Conservation (phyloP, 2,329 filamentous ascomycete genomes). For the Rutstroemia sp. region DNA sequence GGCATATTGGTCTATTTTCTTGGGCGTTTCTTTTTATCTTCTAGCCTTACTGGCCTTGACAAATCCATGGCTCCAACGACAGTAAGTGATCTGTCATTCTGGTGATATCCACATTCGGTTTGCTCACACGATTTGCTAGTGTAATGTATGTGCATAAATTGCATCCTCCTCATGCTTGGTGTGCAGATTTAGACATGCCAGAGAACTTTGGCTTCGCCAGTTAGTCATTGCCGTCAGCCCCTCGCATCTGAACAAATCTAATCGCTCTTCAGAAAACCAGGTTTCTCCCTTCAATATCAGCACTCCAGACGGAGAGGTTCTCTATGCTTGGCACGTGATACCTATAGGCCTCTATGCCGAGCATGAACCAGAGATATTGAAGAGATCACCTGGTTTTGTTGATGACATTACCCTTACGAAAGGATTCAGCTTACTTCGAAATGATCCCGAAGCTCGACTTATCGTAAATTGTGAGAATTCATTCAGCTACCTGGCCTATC, state of each 20-base stretch:
- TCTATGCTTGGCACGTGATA: slow-evolving; percentile 89
- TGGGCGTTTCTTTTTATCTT: slow-evolving; percentile 57
- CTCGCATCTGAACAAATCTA: neutral
- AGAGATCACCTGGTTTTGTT: slow-evolving; percentile 35
- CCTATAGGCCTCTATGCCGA: slow-evolving; percentile 69
- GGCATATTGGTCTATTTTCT: slow-evolving; percentile 43
- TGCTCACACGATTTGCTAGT: slow-evolving; percentile 30
- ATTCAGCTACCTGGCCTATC: neutral
- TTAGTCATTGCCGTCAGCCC: slow-evolving; percentile 34
- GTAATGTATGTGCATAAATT: slow-evolving; percentile 79
- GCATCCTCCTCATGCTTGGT: slow-evolving; percentile 53
- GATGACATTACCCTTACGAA: slow-evolving; percentile 47
- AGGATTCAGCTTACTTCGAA: slow-evolving; percentile 53
- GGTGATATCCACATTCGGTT: neutral
- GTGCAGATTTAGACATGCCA: slow-evolving; percentile 66
- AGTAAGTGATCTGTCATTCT: slow-evolving; percentile 47
- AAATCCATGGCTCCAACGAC: slow-evolving; percentile 67
- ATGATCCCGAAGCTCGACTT: slow-evolving; percentile 56
- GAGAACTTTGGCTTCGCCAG: slow-evolving; percentile 83
- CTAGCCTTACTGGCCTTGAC: slow-evolving; percentile 58
- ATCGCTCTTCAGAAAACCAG: slow-evolving; percentile 58
- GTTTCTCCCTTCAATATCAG: slow-evolving; percentile 75
- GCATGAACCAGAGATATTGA: slow-evolving; percentile 56
- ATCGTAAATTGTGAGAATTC: slow-evolving; percentile 53
- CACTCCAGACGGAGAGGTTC: slow-evolving; percentile 66